These are phyloP conservation scores for Coffea canephora DNA, from an alignment of 257 asterid species.

Conservation along the genomic window DNA sequence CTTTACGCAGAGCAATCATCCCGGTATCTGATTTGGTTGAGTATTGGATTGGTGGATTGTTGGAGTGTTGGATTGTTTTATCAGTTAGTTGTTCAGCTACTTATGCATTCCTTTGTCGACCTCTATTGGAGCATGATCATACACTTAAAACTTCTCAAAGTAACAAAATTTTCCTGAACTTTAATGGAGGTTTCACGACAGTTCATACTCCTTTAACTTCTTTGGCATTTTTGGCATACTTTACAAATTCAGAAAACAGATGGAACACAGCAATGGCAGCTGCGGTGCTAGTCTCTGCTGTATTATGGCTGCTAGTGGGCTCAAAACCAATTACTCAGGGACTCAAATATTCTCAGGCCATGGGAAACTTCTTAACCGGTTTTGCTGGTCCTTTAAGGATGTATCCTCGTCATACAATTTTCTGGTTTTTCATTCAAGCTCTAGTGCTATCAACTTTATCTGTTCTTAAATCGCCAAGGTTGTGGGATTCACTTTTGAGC, in stretches of 20 bases:
- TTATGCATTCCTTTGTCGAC: slow-evolving; percentile 17
- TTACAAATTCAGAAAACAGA: no score
- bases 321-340: neutral
- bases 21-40: neutral
- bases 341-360: neutral
- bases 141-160: neutral
- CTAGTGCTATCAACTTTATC: no score
- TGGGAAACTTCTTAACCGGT: neutral
- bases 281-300: neutral
- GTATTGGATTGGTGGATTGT: neutral
- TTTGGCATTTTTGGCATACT: neutral
- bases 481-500: neutral
- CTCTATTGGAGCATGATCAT: neutral
- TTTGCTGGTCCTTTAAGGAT: neutral
- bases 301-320: neutral
- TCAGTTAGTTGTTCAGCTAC: neutral
- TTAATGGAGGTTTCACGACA: neutral
- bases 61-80: neutral
- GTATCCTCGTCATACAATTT: slow-evolving; percentile 10
- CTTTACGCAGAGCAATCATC: neutral
- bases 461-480: neutral
- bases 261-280: neutral
- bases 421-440: neutral
- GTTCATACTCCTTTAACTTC: no score
- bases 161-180: neutral